Evolutionary conservation across 768 basidiomycete genomes (phyloP), one percentile per base, ranked within the genome.

Genomic region (Termitomyces sp.): DNA sequence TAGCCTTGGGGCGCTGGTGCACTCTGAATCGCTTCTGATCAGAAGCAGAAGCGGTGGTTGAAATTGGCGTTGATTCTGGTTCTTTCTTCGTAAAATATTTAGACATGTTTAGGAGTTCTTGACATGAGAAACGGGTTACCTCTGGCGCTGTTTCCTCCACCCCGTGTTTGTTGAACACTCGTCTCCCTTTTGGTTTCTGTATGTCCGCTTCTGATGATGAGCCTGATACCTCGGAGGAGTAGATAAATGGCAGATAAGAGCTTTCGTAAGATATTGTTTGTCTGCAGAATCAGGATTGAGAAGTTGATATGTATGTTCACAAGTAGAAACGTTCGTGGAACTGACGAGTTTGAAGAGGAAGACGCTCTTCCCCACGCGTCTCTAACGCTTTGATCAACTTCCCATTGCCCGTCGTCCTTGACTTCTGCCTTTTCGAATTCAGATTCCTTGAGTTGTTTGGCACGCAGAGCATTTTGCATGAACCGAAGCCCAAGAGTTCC

Each of bases 391-490:
- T 76, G 69, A 16, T 82, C 70, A 9, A 89, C 75, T 64, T 85
- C 81, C 87, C 87, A 89, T 66, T 85, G 76, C 0, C 78, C 84
- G 53, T 86, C 85, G 66, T 88, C 86, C 65, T 81, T 77, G 30
- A 86, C 76, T 63, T 77, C 77, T 3, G 84, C 81, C 51, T 78
- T 77, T 48, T 83, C 81, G 1, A 75, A 70, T 62, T 83, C 78
- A 16, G 79, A 78, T 58, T 76, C 76, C 27, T 80, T 75, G 16
- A 80, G 66, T 15, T 81, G 76, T 60, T 85, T 83, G 22, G 80
- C 75, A 1, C 82, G 78, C 2, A 82, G 80, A 0, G 86, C 83
- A 71, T 86, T 87, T 69, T 87, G 87, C 87, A 89, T 89, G 68
- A 89, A 89, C 2, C 82, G 81, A 46, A 89, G 76, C 63, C 82